Conservation (phyloP, 2,329 filamentous ascomycete species). For the Immersiporthe knoxdaviesiana region DNA sequence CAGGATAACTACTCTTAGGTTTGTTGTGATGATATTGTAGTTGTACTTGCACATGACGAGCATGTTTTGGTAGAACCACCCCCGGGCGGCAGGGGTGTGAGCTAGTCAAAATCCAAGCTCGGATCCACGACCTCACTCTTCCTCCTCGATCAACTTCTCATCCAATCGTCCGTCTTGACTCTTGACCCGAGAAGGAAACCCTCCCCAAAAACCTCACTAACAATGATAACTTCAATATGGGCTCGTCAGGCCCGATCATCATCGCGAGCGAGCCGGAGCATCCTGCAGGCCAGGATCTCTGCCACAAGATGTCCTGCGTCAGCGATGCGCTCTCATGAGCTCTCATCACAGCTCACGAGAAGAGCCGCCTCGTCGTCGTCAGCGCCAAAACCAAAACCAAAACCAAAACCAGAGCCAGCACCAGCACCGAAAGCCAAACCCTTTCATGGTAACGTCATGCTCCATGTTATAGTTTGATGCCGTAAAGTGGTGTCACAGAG, state of each 20-base stretch:
- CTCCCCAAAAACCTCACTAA: neutral
- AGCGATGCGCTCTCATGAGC: neutral
- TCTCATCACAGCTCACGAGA: conserved; percentile 17
- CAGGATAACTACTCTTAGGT: neutral
- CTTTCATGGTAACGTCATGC: neutral
- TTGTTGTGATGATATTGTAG: neutral
- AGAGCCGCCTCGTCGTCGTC: conserved; percentile 21
- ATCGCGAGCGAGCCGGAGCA: neutral
- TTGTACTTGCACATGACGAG: neutral
- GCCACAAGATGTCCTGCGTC: conserved; percentile 7
- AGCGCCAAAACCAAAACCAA: conserved; percentile 15
- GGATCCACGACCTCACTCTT: conserved; percentile 20
- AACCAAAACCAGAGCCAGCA: neutral
- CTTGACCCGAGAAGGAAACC: too few relatives aligned
- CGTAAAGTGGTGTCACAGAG: neutral
- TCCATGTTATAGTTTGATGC: neutral
- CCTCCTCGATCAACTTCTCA: neutral
- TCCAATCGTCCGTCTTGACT: neutral
- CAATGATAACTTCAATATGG: conserved; percentile 23
- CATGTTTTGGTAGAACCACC: neutral
- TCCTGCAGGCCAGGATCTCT: neutral
- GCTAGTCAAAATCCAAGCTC: conserved; percentile 2
- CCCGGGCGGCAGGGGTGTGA: conserved; percentile 1
- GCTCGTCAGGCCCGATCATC: neutral
- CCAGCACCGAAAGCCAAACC: conserved; percentile 1